Evolutionary conservation across 2,329 filamentous ascomycete species (phyloP).

Genomic region (Talaromyces sp.): DNA sequence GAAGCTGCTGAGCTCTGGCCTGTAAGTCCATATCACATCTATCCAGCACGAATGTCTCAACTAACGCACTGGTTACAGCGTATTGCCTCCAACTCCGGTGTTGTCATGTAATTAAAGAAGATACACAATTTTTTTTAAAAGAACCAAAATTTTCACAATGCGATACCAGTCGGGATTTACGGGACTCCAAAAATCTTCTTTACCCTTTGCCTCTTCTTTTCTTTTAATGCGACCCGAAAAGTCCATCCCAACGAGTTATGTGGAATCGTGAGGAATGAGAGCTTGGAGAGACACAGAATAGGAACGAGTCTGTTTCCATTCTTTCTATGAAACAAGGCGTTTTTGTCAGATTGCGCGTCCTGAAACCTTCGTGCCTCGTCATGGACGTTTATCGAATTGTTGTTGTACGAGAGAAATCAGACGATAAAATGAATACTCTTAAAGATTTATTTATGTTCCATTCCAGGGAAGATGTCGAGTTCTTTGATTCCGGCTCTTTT

Average conservation of each 20-base stretch:
- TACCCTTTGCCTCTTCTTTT: not conserved
- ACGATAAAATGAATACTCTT: slow-evolving; percentile 9
- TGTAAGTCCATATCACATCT: slow-evolving; percentile 52
- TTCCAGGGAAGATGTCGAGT: no score
- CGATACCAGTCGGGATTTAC: slow-evolving; percentile 17
- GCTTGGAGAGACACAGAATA: not conserved
- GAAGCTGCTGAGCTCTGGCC: slow-evolving; percentile 99
- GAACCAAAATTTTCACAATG: slow-evolving; percentile 14
- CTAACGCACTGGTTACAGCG: slow-evolving; percentile 54
- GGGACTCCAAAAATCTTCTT: slow-evolving; percentile 11
- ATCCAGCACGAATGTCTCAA: not conserved
- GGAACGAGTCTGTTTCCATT: not conserved
- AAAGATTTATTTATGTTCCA: not conserved
- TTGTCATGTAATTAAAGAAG: slow-evolving; percentile 82
- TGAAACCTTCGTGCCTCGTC: not conserved
- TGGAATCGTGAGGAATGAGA: not conserved
- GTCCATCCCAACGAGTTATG: not conserved
- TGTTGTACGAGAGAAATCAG: slow-evolving; percentile 6
- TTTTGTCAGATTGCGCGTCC: slow-evolving; percentile 3
- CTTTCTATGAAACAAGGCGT: slow-evolving; percentile 10
- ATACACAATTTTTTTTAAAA: slow-evolving; percentile 7
- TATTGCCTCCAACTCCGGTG: slow-evolving; percentile 99
- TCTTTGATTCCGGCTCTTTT: no score
- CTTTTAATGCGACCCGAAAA: not conserved
- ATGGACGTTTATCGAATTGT: not conserved